These are phyloP conservation scores for Huntiella omanensis DNA, from an alignment of 2,329 filamentous ascomycete species.

Conservation along the genomic window DNA sequence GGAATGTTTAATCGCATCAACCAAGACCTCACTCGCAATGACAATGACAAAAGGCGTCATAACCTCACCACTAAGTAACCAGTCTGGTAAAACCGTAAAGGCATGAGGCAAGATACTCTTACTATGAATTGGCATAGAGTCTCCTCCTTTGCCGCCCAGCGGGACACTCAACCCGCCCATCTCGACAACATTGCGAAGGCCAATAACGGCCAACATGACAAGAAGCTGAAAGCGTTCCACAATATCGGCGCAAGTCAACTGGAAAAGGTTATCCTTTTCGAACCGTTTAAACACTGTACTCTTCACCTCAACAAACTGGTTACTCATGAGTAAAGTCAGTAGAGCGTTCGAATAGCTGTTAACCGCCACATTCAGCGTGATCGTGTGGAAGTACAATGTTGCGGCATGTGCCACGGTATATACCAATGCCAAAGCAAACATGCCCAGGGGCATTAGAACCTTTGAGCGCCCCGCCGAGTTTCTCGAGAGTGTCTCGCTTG, in stretches of 20 bases:
- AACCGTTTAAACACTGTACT: conserved; percentile 97
- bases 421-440: conserved; percentile 69
- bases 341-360: conserved; percentile 97
- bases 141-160: conserved; percentile 20
- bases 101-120: conserved; percentile 71
- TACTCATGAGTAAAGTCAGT: conserved; percentile 78
- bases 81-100: conserved; percentile 74
- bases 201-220: conserved; percentile 94
- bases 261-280: conserved; percentile 93
- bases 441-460: conserved; percentile 68
- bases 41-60: conserved; percentile 87
- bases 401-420: conserved; percentile 83
- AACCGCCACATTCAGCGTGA: conserved; percentile 91
- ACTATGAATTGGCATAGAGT: conserved; percentile 39
- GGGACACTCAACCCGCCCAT: conserved; percentile 63
- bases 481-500: conserved; percentile 75
- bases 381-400: conserved; percentile 89
- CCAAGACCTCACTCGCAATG: conserved; percentile 86
- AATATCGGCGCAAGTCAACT: conserved; percentile 88
- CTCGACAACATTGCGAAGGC: conserved; percentile 87
- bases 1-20: conserved; percentile 92
- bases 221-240: conserved; percentile 95
- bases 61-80: conserved; percentile 62
- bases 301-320: conserved; percentile 98
- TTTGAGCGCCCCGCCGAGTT: conserved; percentile 81